These are phyloP conservation scores for Yamadazyma diddensiae DNA, from an alignment of 1,139 yeast genomes.

Conservation along the genomic window DNA sequence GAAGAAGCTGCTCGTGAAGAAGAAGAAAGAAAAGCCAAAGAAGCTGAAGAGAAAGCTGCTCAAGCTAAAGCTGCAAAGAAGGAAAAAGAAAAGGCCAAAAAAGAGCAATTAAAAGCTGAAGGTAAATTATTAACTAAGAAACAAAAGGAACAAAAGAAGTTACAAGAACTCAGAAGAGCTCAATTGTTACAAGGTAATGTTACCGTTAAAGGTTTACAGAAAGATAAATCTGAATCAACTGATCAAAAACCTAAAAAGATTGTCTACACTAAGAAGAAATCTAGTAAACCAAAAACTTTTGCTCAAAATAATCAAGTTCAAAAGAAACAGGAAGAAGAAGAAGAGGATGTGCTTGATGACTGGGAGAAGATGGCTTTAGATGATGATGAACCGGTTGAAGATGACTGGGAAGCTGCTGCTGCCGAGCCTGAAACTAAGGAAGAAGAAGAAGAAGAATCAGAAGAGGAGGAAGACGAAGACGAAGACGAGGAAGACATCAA, in stretches of 20 bases:
- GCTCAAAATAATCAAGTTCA: conserved; percentile 19
- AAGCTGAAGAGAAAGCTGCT: conserved; percentile 66
- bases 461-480: conserved; percentile 18
- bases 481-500: conserved; percentile 24
- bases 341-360: conserved; percentile 51
- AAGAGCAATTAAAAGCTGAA: conserved; percentile 82
- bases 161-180: conserved; percentile 86
- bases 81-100: conserved; percentile 79
- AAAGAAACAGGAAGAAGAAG: conserved; percentile 34
- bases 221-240: conserved; percentile 28
- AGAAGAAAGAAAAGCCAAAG: conserved; percentile 57
- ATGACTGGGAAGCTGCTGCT: conserved; percentile 63
- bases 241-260: conserved; percentile 61
- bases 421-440: conserved; percentile 48
- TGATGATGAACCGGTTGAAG: conserved; percentile 46
- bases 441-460: conserved; percentile 35
- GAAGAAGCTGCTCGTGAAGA: conserved; percentile 64
- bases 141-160: conserved; percentile 88
- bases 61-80: conserved; percentile 72
- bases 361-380: conserved; percentile 61
- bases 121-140: conserved; percentile 89
- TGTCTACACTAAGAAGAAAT: conserved; percentile 74
- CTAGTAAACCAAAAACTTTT: conserved; percentile 39
- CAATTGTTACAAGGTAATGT: conserved; percentile 77
- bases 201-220: conserved; percentile 69